Evolutionary conservation across 306 rosid species (phyloP), one percentile per base, ranked within the genome.

Genomic region (Arachis stenosperma): DNA sequence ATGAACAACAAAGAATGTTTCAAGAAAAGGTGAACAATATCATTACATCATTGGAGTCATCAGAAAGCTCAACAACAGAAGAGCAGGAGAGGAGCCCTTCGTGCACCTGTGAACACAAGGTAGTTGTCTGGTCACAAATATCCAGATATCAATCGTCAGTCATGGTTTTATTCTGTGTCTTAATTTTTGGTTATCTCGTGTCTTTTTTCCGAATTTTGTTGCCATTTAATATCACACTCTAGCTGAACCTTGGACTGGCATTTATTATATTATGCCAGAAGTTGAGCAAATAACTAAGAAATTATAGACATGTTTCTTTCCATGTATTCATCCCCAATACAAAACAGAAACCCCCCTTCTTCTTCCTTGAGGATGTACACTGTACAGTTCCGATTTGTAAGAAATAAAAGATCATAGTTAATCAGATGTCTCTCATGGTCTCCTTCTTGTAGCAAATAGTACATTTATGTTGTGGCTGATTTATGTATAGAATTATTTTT

Each of bases 31-130:
- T 91, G 83, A 80, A 80, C 58, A 73, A 62, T 62, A 77, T 89
- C 70, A 78, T 89, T 64, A 65, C 83, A 82, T 78, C 89, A 27
- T 57, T 89, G 78, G 79, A 78, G 79, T 80, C 66, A 72, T 84
- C 94, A 44, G 88, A 85, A 74, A 65, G 83, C 73, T 27, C 88
- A 55, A 64, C 48, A 46, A 5, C 63, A 66, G 81, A 52, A 67
- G 78, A 78, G n/a, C 84, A 83, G 65, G 85, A 41, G 62, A 69
- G 48, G 39, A 78, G 51, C 68, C 65, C 81, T 42, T 65, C 27
- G 69, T 72, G 86, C 89, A 62, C 75, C 84, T 63, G 82, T 74
- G 85, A 81, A 75, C 73, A 62, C 71, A 86, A 93, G 98, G 98
- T 93, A 89, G 88, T 85, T 78, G 87, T 81, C 86, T 80, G 83